phyloP scores from a whole-genome alignment of 768 basidiomycete genomes.

The Kwoniella bestiolae region DNA sequence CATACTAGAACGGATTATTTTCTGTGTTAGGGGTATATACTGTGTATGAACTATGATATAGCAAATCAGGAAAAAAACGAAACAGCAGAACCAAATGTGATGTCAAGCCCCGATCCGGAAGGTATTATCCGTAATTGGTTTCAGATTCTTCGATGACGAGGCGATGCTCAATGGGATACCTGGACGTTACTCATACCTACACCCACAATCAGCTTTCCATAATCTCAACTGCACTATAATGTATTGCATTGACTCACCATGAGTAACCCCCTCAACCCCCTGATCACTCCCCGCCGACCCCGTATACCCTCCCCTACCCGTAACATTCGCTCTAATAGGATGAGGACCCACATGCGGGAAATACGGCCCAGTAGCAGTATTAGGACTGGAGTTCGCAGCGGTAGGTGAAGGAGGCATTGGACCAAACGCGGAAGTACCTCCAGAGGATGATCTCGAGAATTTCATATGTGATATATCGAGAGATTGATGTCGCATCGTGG shows the following conservation, averaged over 20 bases:
- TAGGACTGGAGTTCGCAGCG: slow-evolving; percentile 32
- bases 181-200: slow-evolving; percentile 31
- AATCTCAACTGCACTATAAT: background rate
- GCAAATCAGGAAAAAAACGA: background rate
- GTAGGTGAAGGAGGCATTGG: slow-evolving; percentile 34
- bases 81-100: background rate
- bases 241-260: slow-evolving; percentile 32
- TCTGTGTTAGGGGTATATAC: background rate
- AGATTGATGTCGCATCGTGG: slow-evolving; percentile 40
- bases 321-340: slow-evolving; percentile 26
- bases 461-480: slow-evolving; percentile 51
- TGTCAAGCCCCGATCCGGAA: background rate
- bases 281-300: slow-evolving; percentile 9
- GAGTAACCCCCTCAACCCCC: slow-evolving; percentile 31
- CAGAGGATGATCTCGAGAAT: slow-evolving; percentile 32
- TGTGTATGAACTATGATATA: background rate
- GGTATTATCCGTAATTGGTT: background rate
- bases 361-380: slow-evolving; percentile 45
- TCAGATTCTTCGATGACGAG: background rate
- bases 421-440: slow-evolving; percentile 23
- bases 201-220: background rate
- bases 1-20: slow-evolving; percentile 12
- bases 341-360: slow-evolving; percentile 33
- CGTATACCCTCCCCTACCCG: slow-evolving; percentile 20
- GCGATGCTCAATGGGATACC: slow-evolving; percentile 27